These are phyloP conservation scores for Metschnikowia drakensbergensis DNA, from an alignment of 805 yeast species.

Conservation along the genomic window DNA sequence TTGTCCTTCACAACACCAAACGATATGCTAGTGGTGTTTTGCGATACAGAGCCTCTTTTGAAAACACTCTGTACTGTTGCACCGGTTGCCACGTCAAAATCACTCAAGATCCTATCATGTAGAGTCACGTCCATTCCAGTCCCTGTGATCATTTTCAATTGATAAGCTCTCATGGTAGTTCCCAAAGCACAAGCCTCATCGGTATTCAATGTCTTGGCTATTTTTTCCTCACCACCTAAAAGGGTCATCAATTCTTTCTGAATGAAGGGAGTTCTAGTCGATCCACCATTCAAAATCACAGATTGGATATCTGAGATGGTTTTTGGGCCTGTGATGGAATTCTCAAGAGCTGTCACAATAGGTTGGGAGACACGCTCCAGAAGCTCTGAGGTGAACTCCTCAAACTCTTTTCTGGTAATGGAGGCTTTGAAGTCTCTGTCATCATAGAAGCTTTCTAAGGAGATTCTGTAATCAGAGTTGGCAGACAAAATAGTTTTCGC, in stretches of 20 bases:
- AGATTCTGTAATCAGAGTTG: slow-evolving; percentile 71
- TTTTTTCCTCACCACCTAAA: slow-evolving; percentile 50
- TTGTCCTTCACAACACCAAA: slow-evolving; percentile 33
- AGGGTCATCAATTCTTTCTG: slow-evolving; percentile 55
- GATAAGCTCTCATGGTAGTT: slow-evolving; percentile 76
- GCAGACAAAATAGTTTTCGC: slow-evolving; percentile 86
- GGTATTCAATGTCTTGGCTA: slow-evolving; percentile 85
- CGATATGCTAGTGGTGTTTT: slow-evolving; percentile 30
- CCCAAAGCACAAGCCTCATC: slow-evolving; percentile 95
- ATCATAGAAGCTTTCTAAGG: slow-evolving; percentile 68
- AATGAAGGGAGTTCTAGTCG: slow-evolving; percentile 85
- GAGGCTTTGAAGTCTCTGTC: slow-evolving; percentile 70
- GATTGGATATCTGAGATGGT: slow-evolving; percentile 46
- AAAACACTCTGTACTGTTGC: slow-evolving; percentile 36
- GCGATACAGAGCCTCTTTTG: slow-evolving; percentile 43
- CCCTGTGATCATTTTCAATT: slow-evolving; percentile 58
- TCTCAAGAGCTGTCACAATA: slow-evolving; percentile 46
- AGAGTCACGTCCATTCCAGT: slow-evolving; percentile 49
- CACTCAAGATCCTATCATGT: slow-evolving; percentile 50
- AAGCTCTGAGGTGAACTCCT: slow-evolving; percentile 47
- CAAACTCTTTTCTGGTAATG: slow-evolving; percentile 80
- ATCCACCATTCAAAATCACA: slow-evolving; percentile 84
- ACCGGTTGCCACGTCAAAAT: slow-evolving; percentile 39
- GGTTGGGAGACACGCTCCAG: slow-evolving; percentile 50
- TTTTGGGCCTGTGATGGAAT: slow-evolving; percentile 24